These are phyloP conservation scores for Saccharomyces hybrid DNA, from an alignment of 1,139 yeast genomes.

Conservation along the genomic window DNA sequence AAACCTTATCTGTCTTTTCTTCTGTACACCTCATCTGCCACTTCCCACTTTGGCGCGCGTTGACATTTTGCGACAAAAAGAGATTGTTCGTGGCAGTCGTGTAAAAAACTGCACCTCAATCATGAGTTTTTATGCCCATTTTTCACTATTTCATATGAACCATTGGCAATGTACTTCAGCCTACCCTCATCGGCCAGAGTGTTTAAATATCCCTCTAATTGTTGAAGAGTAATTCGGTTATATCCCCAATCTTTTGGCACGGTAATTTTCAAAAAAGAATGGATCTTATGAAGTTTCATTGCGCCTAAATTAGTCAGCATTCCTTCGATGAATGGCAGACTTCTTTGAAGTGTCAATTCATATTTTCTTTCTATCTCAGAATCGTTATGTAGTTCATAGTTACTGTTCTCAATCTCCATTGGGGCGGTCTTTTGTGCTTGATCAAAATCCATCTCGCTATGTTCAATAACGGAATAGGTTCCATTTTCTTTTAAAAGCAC, in stretches of 20 bases:
- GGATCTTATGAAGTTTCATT: constrained; percentile 42
- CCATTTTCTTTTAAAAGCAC: constrained; percentile 31
- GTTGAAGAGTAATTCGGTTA: constrained; percentile 30
- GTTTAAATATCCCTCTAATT: constrained; percentile 36
- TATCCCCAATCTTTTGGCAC: constrained; percentile 42
- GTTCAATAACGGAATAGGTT: not conserved
- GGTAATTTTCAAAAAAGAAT: constrained; percentile 45
- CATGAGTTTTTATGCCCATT: not conserved
- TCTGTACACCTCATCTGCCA: not conserved
- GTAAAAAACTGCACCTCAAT: not conserved
- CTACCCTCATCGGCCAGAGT: constrained; percentile 37
- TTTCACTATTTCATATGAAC: not conserved
- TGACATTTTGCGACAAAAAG: not conserved
- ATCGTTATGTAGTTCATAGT: constrained; percentile 8
- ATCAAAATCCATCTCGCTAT: not conserved
- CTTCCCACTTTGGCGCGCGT: not conserved
- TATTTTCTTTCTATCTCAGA: not conserved
- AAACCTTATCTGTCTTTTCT: not conserved
- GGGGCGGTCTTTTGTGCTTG: constrained; percentile 2
- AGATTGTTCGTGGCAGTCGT: not conserved
- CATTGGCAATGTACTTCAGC: not conserved
- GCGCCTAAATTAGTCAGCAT: constrained; percentile 51
- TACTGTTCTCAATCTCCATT: constrained; percentile 8
- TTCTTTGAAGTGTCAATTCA: constrained; percentile 8
- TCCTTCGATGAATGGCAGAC: constrained; percentile 42